Percentiles rank a stretch among this genome's conserved stretches.
Evolutionary conservation across 2,329 filamentous ascomycete genomes (phyloP).

Genomic region (Exophiala aquamarina): DNA sequence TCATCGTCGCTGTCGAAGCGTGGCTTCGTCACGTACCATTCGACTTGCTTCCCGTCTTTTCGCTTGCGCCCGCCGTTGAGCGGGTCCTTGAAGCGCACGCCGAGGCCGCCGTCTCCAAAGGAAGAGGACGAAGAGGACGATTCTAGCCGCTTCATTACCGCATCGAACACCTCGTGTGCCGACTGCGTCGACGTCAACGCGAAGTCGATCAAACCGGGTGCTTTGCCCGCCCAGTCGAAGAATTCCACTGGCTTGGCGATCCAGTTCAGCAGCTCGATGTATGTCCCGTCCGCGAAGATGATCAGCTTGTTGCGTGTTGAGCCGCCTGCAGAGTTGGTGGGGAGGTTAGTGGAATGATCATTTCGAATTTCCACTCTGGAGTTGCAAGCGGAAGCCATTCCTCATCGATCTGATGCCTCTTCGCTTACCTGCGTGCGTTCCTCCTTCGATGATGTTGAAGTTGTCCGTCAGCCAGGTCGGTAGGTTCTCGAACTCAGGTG

Average conservation of each 20-base stretch:
- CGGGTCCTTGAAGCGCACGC: constrained; percentile 21
- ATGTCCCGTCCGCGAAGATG: constrained; percentile 30
- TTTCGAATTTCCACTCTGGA: too few species aligned
- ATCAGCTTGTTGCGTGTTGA: constrained; percentile 30
- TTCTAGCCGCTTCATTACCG: constrained; percentile 16
- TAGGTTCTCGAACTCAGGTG: constrained; percentile 25
- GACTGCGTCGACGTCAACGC: constrained; percentile 25
- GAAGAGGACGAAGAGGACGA: neutral
- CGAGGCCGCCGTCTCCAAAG: constrained; percentile 18
- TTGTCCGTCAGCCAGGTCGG: constrained; percentile 28
- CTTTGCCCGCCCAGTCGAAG: constrained; percentile 27
- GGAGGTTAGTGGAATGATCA: neutral
- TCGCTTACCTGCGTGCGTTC: constrained; percentile 24
- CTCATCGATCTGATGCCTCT: neutral
- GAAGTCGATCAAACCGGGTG: constrained; percentile 28
- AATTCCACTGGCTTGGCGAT: constrained; percentile 23
- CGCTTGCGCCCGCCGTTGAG: constrained; percentile 23
- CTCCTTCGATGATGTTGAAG: constrained; percentile 29
- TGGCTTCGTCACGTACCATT: constrained; percentile 25
- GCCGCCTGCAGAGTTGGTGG: constrained; percentile 14
- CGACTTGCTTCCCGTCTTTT: constrained; percentile 25
- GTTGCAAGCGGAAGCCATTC: too few species aligned
- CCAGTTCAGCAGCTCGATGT: constrained; percentile 31
- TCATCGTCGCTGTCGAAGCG: constrained; percentile 7
- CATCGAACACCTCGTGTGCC: constrained; percentile 20